A percentile compares a stretch with the other conserved stretches of the same genome.
Evolutionary conservation across 2,329 filamentous ascomycete species (phyloP).

Genomic region (Clarireedia hainanense): DNA sequence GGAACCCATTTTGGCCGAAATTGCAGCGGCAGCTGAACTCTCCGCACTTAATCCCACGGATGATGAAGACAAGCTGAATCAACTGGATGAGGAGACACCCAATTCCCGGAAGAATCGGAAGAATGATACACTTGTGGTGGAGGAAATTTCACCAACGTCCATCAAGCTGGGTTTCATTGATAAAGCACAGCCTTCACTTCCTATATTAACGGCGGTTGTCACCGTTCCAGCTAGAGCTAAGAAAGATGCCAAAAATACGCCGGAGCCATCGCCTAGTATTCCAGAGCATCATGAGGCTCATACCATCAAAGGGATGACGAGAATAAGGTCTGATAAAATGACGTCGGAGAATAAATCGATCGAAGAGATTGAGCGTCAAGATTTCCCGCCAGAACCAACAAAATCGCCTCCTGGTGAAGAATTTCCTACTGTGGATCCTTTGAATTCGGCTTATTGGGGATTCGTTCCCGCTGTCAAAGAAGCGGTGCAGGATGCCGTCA

Average conservation of each 20-base stretch:
- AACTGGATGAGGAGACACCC: neutral
- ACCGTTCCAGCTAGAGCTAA: conserved; percentile 1
- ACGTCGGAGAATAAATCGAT: conserved; percentile 4
- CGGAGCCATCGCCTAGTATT: conserved; percentile 1
- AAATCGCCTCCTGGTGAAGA: neutral
- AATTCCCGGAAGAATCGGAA: neutral
- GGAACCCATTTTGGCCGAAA: conserved; percentile 1
- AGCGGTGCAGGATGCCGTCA: conserved; percentile 23
- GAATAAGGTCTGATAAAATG: neutral
- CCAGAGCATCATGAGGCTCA: conserved; percentile 3
- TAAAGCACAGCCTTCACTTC: conserved; percentile 2
- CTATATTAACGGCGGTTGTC: conserved; percentile 5
- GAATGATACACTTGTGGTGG: conserved; percentile 1
- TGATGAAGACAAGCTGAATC: neutral
- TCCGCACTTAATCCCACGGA: neutral
- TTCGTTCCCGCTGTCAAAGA: conserved; percentile 24
- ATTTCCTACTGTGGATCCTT: conserved; percentile 8
- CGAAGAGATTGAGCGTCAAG: conserved; percentile 4
- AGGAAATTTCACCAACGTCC: conserved; percentile 6
- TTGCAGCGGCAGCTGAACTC: conserved; percentile 1
- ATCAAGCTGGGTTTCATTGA: conserved; percentile 8
- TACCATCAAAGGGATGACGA: neutral
- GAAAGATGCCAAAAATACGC: neutral
- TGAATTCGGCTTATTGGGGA: conserved; percentile 24
- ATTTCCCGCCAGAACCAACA: neutral